Conservation (phyloP, 495 filamentous ascomycete genomes). For the Lophium mytilinum region DNA sequence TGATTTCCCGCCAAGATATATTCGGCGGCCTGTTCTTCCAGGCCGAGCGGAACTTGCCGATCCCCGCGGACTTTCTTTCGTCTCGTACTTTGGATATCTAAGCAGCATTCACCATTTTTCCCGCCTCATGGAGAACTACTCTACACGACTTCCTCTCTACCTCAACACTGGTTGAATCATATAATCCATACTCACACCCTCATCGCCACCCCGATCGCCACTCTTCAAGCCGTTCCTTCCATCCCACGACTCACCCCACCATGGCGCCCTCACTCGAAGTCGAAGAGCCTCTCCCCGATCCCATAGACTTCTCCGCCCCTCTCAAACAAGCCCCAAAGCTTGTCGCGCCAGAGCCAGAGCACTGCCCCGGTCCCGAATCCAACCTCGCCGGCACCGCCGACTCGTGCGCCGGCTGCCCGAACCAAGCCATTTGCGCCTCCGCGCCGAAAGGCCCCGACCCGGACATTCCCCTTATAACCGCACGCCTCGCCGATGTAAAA, state of each 20-base stretch:
- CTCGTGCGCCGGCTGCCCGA: conserved; percentile 88
- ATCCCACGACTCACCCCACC: neutral
- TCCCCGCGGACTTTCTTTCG: too few relatives aligned
- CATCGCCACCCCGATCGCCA: neutral
- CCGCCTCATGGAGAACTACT: too few relatives aligned
- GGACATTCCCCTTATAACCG: conserved; percentile 78
- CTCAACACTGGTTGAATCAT: too few relatives aligned
- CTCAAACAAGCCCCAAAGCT: conserved; percentile 67
- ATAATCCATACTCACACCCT: neutral
- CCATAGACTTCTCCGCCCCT: conserved; percentile 58
- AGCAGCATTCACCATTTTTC: too few relatives aligned
- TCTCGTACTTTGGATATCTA: too few relatives aligned
- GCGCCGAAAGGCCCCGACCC: conserved; percentile 94
- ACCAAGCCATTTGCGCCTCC: conserved; percentile 89
- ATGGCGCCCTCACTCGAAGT: conserved; percentile 71
- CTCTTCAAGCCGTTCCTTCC: neutral
- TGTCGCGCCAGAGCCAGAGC: conserved; percentile 90
- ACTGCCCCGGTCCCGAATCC: conserved; percentile 93
- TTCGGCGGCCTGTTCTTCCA: too few relatives aligned
- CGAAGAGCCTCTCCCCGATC: conserved; percentile 39
- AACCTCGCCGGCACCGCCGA: conserved; percentile 75
- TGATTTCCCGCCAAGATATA: too few relatives aligned
- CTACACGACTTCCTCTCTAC: too few relatives aligned
- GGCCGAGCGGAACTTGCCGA: too few relatives aligned
- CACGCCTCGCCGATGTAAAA: conserved; percentile 67